A percentile compares a stretch with the other conserved stretches of the same genome.
phyloP scores from a whole-genome alignment of 2,329 filamentous ascomycete species.

The Sporothrix inflata region DNA sequence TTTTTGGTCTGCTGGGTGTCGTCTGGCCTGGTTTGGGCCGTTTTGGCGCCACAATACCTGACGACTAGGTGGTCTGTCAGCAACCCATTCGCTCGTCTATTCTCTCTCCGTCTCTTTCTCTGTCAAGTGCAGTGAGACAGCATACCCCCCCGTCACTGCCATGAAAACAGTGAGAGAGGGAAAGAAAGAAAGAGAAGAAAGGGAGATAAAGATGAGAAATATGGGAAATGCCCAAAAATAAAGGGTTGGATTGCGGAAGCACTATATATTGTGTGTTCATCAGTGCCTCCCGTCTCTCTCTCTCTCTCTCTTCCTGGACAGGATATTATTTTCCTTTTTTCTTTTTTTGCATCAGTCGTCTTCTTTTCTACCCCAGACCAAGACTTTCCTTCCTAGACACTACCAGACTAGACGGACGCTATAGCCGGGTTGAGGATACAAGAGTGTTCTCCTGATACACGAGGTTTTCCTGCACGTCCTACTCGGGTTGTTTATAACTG shows the following conservation, averaged over 20 bases:
- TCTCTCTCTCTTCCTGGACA: not conserved
- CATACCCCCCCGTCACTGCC: not conserved
- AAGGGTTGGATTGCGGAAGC: conserved; percentile 10
- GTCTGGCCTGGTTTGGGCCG: conserved; percentile 3
- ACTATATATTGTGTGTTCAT: not conserved
- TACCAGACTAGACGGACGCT: conserved; percentile 18
- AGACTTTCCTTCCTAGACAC: not conserved
- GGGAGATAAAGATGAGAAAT: not conserved
- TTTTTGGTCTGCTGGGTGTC: conserved; percentile 4
- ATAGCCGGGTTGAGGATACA: conserved; percentile 10
- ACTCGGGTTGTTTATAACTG: conserved; percentile 10
- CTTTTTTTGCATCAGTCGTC: not conserved
- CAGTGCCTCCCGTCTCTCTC: not conserved
- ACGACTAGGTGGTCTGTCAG: conserved; percentile 18
- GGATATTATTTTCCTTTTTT: conserved; percentile 23
- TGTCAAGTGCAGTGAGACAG: conserved; percentile 16
- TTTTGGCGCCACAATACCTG: not conserved
- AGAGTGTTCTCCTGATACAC: conserved; percentile 7
- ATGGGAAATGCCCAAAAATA: not conserved
- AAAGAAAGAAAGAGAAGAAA: conserved; percentile 5
- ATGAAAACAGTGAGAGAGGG: not conserved
- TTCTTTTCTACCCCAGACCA: conserved; percentile 6
- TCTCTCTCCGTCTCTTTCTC: conserved; percentile 7
- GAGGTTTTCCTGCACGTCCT: not conserved
- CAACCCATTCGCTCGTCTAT: conserved; percentile 12